Percentiles rank a stretch among this genome's conserved stretches.
phyloP scores from a whole-genome alignment of 106 monocot genomes.

The Vanilla planifolia region DNA sequence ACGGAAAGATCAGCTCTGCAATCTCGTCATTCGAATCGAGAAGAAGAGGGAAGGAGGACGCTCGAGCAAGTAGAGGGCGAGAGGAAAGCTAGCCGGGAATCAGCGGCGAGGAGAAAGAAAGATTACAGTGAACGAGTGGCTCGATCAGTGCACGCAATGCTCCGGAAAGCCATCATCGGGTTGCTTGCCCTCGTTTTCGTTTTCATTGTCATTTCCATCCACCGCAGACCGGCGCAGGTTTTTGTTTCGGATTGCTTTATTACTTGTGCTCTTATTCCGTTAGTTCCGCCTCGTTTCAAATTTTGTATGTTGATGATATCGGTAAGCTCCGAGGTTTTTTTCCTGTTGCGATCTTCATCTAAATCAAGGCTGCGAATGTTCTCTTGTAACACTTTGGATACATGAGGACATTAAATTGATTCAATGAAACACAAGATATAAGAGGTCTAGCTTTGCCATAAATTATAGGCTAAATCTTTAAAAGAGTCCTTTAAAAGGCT shows the following conservation, averaged over 20 bases:
- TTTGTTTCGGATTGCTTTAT: background rate
- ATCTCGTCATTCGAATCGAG: background rate
- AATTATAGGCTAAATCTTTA: too few species aligned
- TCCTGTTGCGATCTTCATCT: background rate
- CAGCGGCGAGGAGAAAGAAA: background rate
- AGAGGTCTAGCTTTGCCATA: too few species aligned
- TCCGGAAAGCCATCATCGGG: slow-evolving; percentile 1
- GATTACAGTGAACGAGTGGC: background rate
- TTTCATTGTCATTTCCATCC: background rate
- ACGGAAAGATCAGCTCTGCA: too few species aligned
- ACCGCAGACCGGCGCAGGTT: slow-evolving; percentile 3
- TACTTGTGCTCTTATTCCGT: background rate
- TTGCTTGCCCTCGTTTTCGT: background rate
- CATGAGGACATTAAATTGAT: too few species aligned
- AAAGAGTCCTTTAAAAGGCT: too few species aligned
- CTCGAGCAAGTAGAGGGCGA: background rate
- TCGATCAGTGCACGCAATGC: background rate
- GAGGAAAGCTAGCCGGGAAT: background rate
- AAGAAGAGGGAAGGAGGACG: background rate
- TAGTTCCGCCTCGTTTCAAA: background rate
- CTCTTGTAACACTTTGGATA: too few species aligned
- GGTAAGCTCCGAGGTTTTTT: background rate
- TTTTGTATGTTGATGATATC: background rate
- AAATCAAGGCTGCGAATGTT: too few species aligned
- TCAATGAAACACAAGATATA: too few species aligned